Evolutionary conservation across 148 eudicot genomes (phyloP).

Genomic region (Polygonum aviculare): DNA sequence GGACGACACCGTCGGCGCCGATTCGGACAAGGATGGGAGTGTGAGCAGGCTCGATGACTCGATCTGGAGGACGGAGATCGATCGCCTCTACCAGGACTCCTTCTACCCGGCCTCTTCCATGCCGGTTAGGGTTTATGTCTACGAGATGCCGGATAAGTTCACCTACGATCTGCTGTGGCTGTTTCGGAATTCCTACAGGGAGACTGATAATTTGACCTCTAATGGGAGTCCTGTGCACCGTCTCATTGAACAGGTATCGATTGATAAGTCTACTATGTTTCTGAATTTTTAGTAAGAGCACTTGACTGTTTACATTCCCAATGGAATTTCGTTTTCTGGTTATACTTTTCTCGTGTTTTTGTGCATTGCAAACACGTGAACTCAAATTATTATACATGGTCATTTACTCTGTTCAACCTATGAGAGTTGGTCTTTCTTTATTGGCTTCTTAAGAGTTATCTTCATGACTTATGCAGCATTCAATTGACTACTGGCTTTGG

Average conservation of each 20-base stretch:
- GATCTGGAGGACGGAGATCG: conserved; percentile 40
- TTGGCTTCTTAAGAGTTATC: background rate
- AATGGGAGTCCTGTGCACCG: conserved; percentile 94
- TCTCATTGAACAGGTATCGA: conserved; percentile 62
- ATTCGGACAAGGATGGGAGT: conserved; percentile 9
- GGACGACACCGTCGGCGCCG: conserved; percentile 29
- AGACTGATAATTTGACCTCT: conserved; percentile 71
- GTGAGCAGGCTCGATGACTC: conserved; percentile 43
- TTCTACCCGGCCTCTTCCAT: conserved; percentile 17
- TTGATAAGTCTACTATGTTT: background rate
- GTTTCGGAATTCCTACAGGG: conserved; percentile 51
- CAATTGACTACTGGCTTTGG: conserved; percentile 96
- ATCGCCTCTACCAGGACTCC: conserved; percentile 21
- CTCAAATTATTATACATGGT: background rate
- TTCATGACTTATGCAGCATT: conserved; percentile 53
- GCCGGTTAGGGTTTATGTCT: conserved; percentile 76
- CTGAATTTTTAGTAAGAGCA: background rate
- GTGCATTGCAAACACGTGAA: background rate
- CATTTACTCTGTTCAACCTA: background rate
- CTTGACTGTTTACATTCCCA: background rate
- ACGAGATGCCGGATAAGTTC: conserved; percentile 87
- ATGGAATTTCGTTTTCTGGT: background rate
- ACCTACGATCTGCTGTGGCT: conserved; percentile 74
- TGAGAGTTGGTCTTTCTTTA: background rate
- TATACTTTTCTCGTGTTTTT: background rate